A percentile compares a stretch with the other conserved stretches of the same genome.
These are phyloP conservation scores for Trichothecium roseum DNA, from an alignment of 2,329 filamentous ascomycete genomes.

Conservation along the genomic window DNA sequence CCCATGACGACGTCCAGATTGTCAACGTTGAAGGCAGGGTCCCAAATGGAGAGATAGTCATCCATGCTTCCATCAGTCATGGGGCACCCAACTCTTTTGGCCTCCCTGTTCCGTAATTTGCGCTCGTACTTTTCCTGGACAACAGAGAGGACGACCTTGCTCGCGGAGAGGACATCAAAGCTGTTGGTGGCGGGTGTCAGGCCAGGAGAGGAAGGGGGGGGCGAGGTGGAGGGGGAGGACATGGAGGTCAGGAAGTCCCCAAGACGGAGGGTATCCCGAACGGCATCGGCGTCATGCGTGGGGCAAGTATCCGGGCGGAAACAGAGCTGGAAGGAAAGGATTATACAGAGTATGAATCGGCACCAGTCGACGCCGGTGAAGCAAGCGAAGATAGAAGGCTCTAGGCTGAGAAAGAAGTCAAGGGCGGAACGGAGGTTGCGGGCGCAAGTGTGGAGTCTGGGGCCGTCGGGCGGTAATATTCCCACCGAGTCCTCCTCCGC, in stretches of 20 bases:
- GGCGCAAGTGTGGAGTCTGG: slow-evolving; percentile 13
- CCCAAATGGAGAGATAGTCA: slow-evolving; percentile 34
- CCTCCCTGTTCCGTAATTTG: slow-evolving; percentile 1
- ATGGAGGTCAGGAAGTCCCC: slow-evolving; percentile 26
- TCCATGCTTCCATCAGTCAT: slow-evolving; percentile 41
- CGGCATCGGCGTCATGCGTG: slow-evolving; percentile 23
- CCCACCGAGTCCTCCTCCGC: no score
- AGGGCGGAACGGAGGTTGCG: slow-evolving; percentile 15
- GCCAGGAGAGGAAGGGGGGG: slow-evolving; percentile 6
- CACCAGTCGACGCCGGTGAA: slow-evolving; percentile 33
- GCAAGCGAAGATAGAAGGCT: slow-evolving; percentile 18
- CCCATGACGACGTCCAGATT: not conserved
- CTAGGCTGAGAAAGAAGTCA: slow-evolving; percentile 18
- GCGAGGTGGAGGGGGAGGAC: slow-evolving; percentile 11
- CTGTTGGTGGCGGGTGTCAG: slow-evolving; percentile 13
- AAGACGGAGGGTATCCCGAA: slow-evolving; percentile 27
- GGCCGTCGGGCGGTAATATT: slow-evolving; percentile 7
- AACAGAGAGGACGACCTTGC: slow-evolving; percentile 33
- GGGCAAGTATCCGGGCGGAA: slow-evolving; percentile 30
- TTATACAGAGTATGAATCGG: slow-evolving; percentile 26
- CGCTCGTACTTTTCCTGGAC: slow-evolving; percentile 34
- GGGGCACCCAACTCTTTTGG: slow-evolving; percentile 27
- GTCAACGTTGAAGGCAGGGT: slow-evolving; percentile 18
- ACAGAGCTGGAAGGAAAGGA: slow-evolving; percentile 34
- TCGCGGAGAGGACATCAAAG: slow-evolving; percentile 33